These are phyloP conservation scores for Chaetomium sp. DNA, from an alignment of 2,329 filamentous ascomycete genomes.

Conservation along the genomic window DNA sequence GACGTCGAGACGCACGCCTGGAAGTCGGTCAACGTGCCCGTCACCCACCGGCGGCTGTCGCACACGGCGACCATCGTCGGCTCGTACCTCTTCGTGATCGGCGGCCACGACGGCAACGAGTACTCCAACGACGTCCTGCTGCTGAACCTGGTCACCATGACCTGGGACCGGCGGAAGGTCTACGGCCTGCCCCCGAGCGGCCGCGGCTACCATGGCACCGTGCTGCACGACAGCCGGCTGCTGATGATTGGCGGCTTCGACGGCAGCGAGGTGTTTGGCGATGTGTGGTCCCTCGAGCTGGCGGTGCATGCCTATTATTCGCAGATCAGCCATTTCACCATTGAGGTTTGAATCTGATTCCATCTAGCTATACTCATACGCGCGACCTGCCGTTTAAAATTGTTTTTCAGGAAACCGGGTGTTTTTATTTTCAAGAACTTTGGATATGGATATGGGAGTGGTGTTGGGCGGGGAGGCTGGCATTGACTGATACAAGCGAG, in stretches of 20 bases:
- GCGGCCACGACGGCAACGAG: slow-evolving; percentile 69
- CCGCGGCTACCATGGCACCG: slow-evolving; percentile 67
- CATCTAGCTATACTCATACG: background rate
- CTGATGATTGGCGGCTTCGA: slow-evolving; percentile 69
- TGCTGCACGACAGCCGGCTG: slow-evolving; percentile 66
- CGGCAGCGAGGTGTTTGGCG: slow-evolving; percentile 67
- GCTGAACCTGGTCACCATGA: slow-evolving; percentile 71
- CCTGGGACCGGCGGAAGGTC: slow-evolving; percentile 68
- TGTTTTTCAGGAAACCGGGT: background rate
- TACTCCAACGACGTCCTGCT: slow-evolving; percentile 70
- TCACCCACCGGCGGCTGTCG: slow-evolving; percentile 65
- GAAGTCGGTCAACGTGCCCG: slow-evolving; percentile 60
- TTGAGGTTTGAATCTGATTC: slow-evolving; percentile 57
- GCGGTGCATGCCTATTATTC: slow-evolving; percentile 73
- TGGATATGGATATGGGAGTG: too few relatives aligned
- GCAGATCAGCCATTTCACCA: slow-evolving; percentile 72
- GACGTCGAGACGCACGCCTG: slow-evolving; percentile 65
- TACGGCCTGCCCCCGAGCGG: slow-evolving; percentile 65
- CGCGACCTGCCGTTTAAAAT: background rate
- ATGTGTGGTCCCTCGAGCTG: slow-evolving; percentile 68
- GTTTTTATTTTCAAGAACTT: too few relatives aligned
- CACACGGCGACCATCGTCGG: slow-evolving; percentile 71
- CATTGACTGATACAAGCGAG: background rate
- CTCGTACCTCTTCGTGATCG: slow-evolving; percentile 69
- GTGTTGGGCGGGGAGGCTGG: background rate